phyloP scores from a whole-genome alignment of 306 rosid species.

The Aeschynomene evenia region DNA sequence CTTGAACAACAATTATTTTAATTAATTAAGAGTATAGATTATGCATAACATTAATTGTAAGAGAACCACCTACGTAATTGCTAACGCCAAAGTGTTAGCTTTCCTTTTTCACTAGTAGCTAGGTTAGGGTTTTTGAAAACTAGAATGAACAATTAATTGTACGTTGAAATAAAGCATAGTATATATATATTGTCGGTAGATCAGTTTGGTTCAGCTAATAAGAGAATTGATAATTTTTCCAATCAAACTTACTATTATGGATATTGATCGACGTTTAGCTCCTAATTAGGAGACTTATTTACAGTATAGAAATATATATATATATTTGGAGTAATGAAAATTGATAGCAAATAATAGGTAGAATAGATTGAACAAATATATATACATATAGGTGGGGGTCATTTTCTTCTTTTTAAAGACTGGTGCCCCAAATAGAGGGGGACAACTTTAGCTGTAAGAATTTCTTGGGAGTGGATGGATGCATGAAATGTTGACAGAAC shows the following conservation, averaged over 20 bases:
- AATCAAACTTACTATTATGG: neutral
- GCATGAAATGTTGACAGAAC: neutral
- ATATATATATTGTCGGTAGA: constrained; percentile 35
- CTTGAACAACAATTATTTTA: neutral
- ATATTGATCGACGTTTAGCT: too few relatives aligned
- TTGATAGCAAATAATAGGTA: too few relatives aligned
- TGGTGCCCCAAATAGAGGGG: neutral
- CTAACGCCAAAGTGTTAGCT: neutral
- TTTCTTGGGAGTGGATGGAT: neutral
- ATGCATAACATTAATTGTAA: neutral
- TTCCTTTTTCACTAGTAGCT: neutral
- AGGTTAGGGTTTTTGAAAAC: constrained; percentile 8
- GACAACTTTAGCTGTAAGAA: neutral
- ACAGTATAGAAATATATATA: too few relatives aligned
- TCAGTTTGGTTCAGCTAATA: neutral
- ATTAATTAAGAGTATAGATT: neutral
- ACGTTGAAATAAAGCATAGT: neutral
- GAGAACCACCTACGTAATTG: neutral
- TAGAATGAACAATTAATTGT: neutral
- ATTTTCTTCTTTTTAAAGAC: neutral
- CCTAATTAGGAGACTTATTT: too few relatives aligned
- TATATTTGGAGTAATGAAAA: too few relatives aligned
- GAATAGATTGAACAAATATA: too few relatives aligned
- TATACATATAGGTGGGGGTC: too few relatives aligned
- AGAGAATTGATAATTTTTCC: neutral